Percentiles rank a stretch among this genome's conserved stretches.
Conservation (phyloP, 495 filamentous ascomycete genomes). For the Penicillium angulare region DNA sequence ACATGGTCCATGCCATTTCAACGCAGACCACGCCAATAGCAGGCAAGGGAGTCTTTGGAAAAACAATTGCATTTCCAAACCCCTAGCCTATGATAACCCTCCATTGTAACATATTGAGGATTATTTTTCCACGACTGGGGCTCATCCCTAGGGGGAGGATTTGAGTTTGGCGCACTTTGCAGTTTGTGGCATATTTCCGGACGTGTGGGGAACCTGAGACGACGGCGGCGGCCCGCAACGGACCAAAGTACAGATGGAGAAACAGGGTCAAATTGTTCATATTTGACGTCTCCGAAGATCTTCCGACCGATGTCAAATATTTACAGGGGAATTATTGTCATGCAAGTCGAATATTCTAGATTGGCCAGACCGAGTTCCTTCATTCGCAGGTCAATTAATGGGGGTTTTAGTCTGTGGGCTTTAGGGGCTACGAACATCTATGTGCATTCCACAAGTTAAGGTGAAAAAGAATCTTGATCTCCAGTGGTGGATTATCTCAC, state of each 20-base stretch:
- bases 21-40: not conserved
- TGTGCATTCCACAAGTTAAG: too few relatives aligned
- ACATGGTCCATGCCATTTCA: not conserved
- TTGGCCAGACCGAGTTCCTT: not conserved
- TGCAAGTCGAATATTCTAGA: not conserved
- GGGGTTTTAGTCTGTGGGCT: too few relatives aligned
- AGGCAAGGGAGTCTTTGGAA: not conserved
- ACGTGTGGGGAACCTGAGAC: slow-evolving; percentile 13
- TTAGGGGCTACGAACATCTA: too few relatives aligned
- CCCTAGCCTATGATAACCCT: not conserved
- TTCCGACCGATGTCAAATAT: not conserved
- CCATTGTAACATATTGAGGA: too few relatives aligned
- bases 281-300: not conserved
- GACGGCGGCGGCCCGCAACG: slow-evolving; percentile 7
- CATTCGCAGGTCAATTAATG: not conserved
- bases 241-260: not conserved
- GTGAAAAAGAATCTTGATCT: not conserved
- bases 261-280: slow-evolving; percentile 5
- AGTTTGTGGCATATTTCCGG: slow-evolving; percentile 20
- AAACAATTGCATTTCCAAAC: not conserved
- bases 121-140: slow-evolving; percentile 23
- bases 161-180: not conserved
- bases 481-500: not conserved
- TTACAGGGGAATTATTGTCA: not conserved
- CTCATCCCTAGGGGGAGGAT: not conserved